Percentiles rank a stretch among this genome's conserved stretches.
Conservation (phyloP, 176 grass and related monocot species). For the Musa troglodytarum region DNA sequence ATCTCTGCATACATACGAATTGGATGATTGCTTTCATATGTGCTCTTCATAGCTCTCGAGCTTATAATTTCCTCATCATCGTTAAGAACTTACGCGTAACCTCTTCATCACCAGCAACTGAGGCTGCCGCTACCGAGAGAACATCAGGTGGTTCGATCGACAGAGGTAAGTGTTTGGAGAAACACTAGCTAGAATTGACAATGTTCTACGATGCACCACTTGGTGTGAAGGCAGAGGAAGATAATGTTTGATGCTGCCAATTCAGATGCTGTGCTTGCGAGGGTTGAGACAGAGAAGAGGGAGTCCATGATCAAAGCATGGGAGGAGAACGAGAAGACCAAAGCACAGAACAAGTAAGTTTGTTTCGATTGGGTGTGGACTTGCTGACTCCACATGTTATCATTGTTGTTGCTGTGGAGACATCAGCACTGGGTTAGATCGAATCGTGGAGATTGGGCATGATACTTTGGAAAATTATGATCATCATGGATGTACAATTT, state of each 20-base stretch:
- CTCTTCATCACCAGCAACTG: constrained; percentile 21
- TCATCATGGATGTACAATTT: not conserved
- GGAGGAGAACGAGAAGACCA: constrained; percentile 72
- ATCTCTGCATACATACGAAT: no score
- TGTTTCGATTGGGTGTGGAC: no score
- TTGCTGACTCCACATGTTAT: no score
- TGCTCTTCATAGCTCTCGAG: not conserved
- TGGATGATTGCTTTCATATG: no score
- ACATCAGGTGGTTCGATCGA: constrained; percentile 35
- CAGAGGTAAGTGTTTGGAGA: constrained; percentile 31
- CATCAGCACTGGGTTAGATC: not conserved
- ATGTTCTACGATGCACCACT: not conserved
- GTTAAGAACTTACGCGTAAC: no score
- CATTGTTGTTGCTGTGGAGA: no score
- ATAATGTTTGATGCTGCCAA: not conserved
- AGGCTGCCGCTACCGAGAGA: constrained; percentile 21
- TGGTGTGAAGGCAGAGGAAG: not conserved
- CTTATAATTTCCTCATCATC: not conserved
- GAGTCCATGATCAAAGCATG: constrained; percentile 76
- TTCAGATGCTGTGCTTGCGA: constrained; percentile 58
- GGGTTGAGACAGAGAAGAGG: constrained; percentile 54
- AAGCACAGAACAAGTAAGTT: constrained; percentile 73
- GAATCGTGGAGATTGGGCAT: no score
- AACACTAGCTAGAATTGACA: not conserved
- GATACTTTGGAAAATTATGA: not conserved